Conservation (phyloP, 2,329 filamentous ascomycete species). For the Ophiostoma perfectum region DNA sequence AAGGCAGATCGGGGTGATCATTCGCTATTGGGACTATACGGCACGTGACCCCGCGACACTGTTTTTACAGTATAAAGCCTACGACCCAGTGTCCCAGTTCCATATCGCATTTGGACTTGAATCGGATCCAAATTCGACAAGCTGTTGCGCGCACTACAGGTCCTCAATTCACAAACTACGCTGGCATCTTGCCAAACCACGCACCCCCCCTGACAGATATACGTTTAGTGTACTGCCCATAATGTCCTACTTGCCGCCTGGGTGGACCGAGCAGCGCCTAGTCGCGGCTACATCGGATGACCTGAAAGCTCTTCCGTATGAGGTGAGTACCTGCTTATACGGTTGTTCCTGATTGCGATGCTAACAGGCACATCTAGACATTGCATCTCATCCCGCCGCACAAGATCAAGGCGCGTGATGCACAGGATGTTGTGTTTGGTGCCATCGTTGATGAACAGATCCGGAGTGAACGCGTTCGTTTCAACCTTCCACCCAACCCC, state of each 20-base stretch:
- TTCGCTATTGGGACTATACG: too few relatives aligned
- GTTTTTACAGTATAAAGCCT: too few relatives aligned
- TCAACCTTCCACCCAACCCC: background rate
- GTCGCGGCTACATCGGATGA: background rate
- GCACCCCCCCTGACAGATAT: too few relatives aligned
- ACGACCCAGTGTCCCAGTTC: too few relatives aligned
- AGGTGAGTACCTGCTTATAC: background rate
- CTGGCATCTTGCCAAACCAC: too few relatives aligned
- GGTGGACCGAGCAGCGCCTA: background rate
- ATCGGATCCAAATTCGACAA: background rate
- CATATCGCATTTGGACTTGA: too few relatives aligned
- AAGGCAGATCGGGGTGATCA: too few relatives aligned
- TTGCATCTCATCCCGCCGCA: background rate
- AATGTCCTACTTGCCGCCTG: background rate
- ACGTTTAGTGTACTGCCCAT: background rate
- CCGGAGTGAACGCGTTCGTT: background rate
- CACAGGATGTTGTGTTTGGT: background rate
- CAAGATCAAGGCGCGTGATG: background rate
- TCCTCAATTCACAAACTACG: background rate
- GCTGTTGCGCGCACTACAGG: background rate
- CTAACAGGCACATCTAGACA: background rate
- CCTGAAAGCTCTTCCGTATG: background rate
- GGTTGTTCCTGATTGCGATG: background rate
- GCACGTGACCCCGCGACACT: too few relatives aligned
- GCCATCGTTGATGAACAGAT: background rate